These are phyloP conservation scores for Psilocybe tampanensis DNA, from an alignment of 768 basidiomycete species.

Conservation along the genomic window DNA sequence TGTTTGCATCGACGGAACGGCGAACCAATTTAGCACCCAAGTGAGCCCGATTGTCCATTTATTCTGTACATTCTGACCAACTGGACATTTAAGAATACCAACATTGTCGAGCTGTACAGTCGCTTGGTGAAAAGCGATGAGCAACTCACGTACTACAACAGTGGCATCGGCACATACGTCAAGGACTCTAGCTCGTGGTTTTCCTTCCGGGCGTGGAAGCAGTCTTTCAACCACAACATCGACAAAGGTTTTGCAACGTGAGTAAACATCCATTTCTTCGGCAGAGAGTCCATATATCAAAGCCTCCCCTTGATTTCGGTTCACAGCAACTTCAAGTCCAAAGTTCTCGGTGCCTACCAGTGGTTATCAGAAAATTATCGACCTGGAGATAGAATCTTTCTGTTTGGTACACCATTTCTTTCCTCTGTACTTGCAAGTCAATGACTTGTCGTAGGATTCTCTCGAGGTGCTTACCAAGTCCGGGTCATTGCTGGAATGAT, in stretches of 20 bases:
- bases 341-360: constrained; percentile 37
- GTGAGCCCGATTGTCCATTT: background rate
- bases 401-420: constrained; percentile 34
- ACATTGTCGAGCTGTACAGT: background rate
- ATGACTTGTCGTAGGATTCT: constrained; percentile 37
- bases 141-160: constrained; percentile 1
- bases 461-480: constrained; percentile 50
- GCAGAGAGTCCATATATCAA: background rate
- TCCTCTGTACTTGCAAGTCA: background rate
- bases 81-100: background rate
- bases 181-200: background rate
- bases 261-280: background rate
- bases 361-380: constrained; percentile 45
- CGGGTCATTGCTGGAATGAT: constrained; percentile 48
- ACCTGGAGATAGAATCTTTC: constrained; percentile 39
- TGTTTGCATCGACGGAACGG: background rate
- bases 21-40: background rate
- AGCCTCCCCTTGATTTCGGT: background rate
- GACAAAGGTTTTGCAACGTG: constrained; percentile 11
- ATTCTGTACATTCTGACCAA: too few species aligned
- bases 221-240: background rate
- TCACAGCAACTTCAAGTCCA: constrained; percentile 34
- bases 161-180: constrained; percentile 6
- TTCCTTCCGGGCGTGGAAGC: background rate
- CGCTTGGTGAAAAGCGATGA: background rate